Percentiles rank a stretch among this genome's conserved stretches.
Conservation (phyloP, 306 rosid genomes). For the Glycine latifolia region DNA sequence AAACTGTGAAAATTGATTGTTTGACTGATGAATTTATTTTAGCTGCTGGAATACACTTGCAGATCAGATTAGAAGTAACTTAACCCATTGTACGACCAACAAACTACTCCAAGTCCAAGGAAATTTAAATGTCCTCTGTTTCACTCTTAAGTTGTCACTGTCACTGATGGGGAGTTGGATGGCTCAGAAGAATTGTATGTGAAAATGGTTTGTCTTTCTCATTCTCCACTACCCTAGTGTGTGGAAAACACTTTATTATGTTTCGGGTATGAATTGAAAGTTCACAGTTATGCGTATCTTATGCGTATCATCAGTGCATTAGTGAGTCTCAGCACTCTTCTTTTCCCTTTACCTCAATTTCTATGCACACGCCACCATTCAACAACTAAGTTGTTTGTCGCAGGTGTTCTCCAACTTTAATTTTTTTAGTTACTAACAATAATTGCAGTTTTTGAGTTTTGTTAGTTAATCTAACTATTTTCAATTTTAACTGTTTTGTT, state of each 20-base stretch:
- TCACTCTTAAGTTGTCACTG: too few relatives aligned
- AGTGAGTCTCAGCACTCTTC: slow-evolving; percentile 28
- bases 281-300: slow-evolving; percentile 36
- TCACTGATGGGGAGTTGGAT: too few relatives aligned
- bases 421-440: neutral
- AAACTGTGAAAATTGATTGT: too few relatives aligned
- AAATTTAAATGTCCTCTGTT: neutral
- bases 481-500: slow-evolving; percentile 27
- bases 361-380: slow-evolving; percentile 45
- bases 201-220: too few relatives aligned
- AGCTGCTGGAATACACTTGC: slow-evolving; percentile 1
- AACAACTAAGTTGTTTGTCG: slow-evolving; percentile 59
- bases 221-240: too few relatives aligned
- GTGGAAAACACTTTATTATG: neutral
- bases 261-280: neutral
- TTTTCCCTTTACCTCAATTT: slow-evolving; percentile 38
- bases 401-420: slow-evolving; percentile 51
- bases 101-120: neutral
- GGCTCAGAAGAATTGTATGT: too few relatives aligned
- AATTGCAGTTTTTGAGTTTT: neutral
- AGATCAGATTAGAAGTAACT: neutral
- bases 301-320: slow-evolving; percentile 48
- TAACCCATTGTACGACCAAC: neutral
- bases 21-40: too few relatives aligned
- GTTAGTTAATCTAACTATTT: neutral